Evolutionary conservation across 495 filamentous ascomycete species (phyloP).

Genomic region (Penicillium egyptiacum): DNA sequence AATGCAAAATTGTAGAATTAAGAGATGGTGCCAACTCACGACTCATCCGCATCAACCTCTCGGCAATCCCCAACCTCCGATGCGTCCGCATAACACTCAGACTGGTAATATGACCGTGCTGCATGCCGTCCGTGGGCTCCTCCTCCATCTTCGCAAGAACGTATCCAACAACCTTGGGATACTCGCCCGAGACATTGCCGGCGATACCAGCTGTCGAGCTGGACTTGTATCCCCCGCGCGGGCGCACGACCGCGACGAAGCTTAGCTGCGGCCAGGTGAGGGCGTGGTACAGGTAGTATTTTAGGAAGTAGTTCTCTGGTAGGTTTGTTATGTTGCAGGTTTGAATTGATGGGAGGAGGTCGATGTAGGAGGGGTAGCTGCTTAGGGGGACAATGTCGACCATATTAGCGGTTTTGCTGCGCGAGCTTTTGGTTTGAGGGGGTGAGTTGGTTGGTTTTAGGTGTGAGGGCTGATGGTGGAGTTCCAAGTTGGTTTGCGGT

Average conservation of each 20-base stretch:
- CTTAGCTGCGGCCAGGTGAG: slow-evolving; percentile 96
- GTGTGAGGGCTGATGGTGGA: slow-evolving; percentile 5
- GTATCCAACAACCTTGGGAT: slow-evolving; percentile 98
- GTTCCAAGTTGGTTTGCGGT: slow-evolving; percentile 17
- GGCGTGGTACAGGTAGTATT: slow-evolving; percentile 99
- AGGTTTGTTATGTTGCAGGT: slow-evolving; percentile 98
- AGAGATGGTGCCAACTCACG: slow-evolving; percentile 61
- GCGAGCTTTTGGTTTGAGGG: no score
- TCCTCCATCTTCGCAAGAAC: slow-evolving; percentile 99
- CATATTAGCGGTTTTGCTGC: slow-evolving; percentile 33
- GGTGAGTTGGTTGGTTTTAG: neutral
- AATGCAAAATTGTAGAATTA: no score
- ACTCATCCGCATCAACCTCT: slow-evolving; percentile 94
- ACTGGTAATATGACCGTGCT: slow-evolving; percentile 95
- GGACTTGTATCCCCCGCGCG: slow-evolving; percentile 55
- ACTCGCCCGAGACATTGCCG: slow-evolving; percentile 61
- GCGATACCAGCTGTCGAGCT: slow-evolving; percentile 19
- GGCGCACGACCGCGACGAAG: slow-evolving; percentile 92
- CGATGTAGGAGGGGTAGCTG: slow-evolving; percentile 52
- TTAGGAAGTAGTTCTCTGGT: slow-evolving; percentile 99
- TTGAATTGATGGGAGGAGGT: slow-evolving; percentile 87
- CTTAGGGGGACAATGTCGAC: slow-evolving; percentile 53
- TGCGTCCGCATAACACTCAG: slow-evolving; percentile 97
- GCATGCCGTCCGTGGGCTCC: slow-evolving; percentile 85
- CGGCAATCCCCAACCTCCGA: slow-evolving; percentile 83